A percentile compares a stretch with the other conserved stretches of the same genome.
phyloP scores from a whole-genome alignment of 1,284 basidiomycete genomes.

The Sanguinoderma infundibulare region DNA sequence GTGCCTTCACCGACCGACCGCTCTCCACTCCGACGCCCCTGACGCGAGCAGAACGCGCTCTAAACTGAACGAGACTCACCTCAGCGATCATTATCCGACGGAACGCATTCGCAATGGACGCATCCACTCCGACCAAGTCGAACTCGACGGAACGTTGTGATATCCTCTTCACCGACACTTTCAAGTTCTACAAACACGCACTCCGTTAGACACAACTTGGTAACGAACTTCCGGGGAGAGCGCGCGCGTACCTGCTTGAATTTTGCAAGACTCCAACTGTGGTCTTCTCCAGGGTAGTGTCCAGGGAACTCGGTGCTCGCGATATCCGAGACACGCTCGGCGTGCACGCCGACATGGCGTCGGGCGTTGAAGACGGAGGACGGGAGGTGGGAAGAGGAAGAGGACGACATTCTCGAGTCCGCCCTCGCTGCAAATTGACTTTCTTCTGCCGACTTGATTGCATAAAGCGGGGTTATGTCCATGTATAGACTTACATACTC shows the following conservation, averaged over 20 bases:
- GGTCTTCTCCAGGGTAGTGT: slow-evolving; percentile 82
- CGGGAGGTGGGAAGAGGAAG: slow-evolving; percentile 31
- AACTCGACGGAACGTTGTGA: slow-evolving; percentile 90
- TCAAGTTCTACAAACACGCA: slow-evolving; percentile 58
- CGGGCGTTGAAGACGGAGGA: slow-evolving; percentile 38
- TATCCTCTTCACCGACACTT: slow-evolving; percentile 76
- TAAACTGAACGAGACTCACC: slow-evolving; percentile 49
- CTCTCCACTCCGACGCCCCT: background rate
- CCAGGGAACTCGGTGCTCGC: slow-evolving; percentile 89
- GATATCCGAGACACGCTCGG: slow-evolving; percentile 82
- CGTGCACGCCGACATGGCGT: slow-evolving; percentile 59
- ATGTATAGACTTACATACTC: background rate
- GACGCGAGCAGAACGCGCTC: background rate
- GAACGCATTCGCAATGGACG: slow-evolving; percentile 95
- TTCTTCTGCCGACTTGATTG: slow-evolving; percentile 9
- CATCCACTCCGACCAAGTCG: slow-evolving; percentile 95
- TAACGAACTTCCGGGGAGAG: background rate
- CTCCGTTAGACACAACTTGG: slow-evolving; percentile 1
- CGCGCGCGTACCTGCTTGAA: slow-evolving; percentile 81
- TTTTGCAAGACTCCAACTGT: slow-evolving; percentile 78
- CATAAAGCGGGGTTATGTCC: background rate
- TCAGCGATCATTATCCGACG: slow-evolving; percentile 94
- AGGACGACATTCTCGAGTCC: slow-evolving; percentile 31
- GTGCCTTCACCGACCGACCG: background rate
- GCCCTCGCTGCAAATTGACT: slow-evolving; percentile 21